Percentiles rank a stretch among this genome's conserved stretches.
phyloP scores from a whole-genome alignment of 192 early-diverging fungal species.

The Coemansia sp. region DNA sequence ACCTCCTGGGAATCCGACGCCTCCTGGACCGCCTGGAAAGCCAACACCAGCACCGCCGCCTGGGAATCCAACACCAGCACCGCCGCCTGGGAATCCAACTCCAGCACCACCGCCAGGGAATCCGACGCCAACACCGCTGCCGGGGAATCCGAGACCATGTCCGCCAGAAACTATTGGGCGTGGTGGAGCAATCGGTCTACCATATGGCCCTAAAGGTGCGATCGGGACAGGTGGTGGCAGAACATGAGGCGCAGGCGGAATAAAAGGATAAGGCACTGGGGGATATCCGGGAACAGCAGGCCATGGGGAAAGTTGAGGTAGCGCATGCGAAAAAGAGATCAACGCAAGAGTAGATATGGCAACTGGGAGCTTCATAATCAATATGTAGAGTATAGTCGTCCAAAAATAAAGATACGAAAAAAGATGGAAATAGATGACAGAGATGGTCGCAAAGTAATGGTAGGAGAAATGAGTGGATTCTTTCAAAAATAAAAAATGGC shows the following conservation, averaged over 20 bases:
- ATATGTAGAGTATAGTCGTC: neutral
- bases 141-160: slow-evolving; percentile 17
- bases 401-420: neutral
- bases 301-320: slow-evolving; percentile 25
- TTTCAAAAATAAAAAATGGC: neutral
- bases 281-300: slow-evolving; percentile 32
- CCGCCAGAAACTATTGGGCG: slow-evolving; percentile 5
- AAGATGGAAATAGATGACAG: neutral
- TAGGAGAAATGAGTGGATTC: neutral
- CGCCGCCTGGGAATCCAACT: slow-evolving; percentile 16
- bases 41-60: neutral
- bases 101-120: slow-evolving; percentile 14
- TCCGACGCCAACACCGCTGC: slow-evolving; percentile 6
- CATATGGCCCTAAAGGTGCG: slow-evolving; percentile 9
- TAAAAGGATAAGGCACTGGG: slow-evolving; percentile 13
- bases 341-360: slow-evolving; percentile 40
- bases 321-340: slow-evolving; percentile 15
- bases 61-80: slow-evolving; percentile 21
- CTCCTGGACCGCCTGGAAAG: slow-evolving; percentile 8
- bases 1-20: slow-evolving; percentile 20
- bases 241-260: slow-evolving; percentile 11
- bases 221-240: slow-evolving; percentile 10
- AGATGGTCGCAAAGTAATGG: neutral
- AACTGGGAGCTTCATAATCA: slow-evolving; percentile 38
- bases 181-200: slow-evolving; percentile 1